A percentile compares a stretch with the other conserved stretches of the same genome.
Conservation (phyloP, 257 asterid species). For the Salvia rosmarinus region DNA sequence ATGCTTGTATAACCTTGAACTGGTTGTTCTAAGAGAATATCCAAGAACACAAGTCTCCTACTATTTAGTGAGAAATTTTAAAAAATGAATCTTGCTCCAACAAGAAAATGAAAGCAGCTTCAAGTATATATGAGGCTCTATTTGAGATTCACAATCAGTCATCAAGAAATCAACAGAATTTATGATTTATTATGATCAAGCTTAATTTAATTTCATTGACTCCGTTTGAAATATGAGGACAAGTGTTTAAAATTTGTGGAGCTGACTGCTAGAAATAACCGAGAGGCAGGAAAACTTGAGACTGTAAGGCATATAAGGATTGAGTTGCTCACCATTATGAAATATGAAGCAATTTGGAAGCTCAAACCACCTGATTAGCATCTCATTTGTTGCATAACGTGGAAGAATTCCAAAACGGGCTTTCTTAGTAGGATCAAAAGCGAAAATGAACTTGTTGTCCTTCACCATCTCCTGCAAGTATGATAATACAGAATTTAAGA, state of each 20-base stretch:
- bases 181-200: neutral
- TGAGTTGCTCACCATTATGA: constrained; percentile 78
- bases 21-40: constrained; percentile 2
- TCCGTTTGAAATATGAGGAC: neutral
- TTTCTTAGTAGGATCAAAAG: constrained; percentile 78
- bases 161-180: neutral
- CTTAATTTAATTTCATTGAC: neutral
- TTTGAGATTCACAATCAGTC: constrained; percentile 10
- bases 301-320: constrained; percentile 24
- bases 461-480: constrained; percentile 90
- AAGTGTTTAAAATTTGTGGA: neutral
- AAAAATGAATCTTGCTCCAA: neutral
- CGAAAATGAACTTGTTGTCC: constrained; percentile 64
- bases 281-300: constrained; percentile 9
- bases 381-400: constrained; percentile 81
- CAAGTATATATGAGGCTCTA: constrained; percentile 9
- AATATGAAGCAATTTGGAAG: constrained; percentile 97
- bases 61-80: neutral
- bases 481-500: constrained; percentile 12
- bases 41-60: neutral
- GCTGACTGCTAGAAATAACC: constrained; percentile 3
- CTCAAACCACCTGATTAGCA: constrained; percentile 90
- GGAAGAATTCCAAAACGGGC: constrained; percentile 97
- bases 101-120: constrained; percentile 8
- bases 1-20: constrained; percentile 9